Evolutionary conservation across 805 yeast genomes (phyloP), one percentile per base, ranked within the genome.

Genomic region (Blastobotrys parvus): DNA sequence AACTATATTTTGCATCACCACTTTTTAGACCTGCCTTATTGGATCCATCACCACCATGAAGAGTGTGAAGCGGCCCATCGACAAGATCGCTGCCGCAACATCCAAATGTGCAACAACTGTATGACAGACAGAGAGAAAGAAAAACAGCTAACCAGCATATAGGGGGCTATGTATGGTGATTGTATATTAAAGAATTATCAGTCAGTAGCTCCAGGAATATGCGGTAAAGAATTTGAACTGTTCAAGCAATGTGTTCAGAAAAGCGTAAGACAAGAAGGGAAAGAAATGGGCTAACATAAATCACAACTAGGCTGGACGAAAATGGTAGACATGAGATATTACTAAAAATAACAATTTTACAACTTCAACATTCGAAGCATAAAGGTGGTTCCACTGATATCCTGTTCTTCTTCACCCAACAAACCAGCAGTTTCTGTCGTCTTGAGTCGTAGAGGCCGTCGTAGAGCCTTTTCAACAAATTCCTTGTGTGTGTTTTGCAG

Each of bases 351-450:
- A n/a, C 32, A 36, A 36, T 19, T 22, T 39, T 53, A 49, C 19
- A 88, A 62, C 63, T 71, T 79, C 64, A 88, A 74, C 61, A 89
- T 74, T 64, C 94, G 80, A 65, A 89, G 73, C 49, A 75, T 73
- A 70, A 89, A 80, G 41, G 76, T 66, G 40, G 95, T 81, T 51
- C 85, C 95, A 55, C 84, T 85, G 45, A 62, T 52, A 35, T 73
- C 65, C 63, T 87, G 94, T 58, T 87, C 94, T 68, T 90, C 97
- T 56, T 87, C 94, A 46, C 82, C 88, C 53, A 92, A 75, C 44
- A 84, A 71, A 32, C 65, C 64, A 11, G 62, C 63, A 20, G 71
- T 68, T 45, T 63, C 64, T 34, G 67, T 69, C 30, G 68, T 56
- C 51, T 69, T 54, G 57, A 62, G 63, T 41, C 74, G 75, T 45